A percentile compares a stretch with the other conserved stretches of the same genome.
Conservation (phyloP, 176 grass and related monocot species). For the Luzula sylvatica region DNA sequence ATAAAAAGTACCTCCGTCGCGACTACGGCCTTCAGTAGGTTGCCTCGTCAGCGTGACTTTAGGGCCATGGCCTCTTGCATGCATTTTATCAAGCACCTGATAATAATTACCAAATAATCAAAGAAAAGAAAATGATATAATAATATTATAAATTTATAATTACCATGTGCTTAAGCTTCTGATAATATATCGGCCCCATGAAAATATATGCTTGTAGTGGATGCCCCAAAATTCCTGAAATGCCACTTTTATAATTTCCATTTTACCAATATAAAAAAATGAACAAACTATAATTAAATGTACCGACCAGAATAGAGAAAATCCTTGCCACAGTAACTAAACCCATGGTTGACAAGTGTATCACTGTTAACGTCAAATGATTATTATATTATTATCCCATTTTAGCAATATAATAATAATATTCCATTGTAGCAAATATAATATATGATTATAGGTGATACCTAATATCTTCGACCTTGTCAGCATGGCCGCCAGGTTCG, state of each 20-base stretch:
- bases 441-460: constrained; percentile 6
- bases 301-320: constrained; percentile 90
- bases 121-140: constrained; percentile 10
- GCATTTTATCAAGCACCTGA: constrained; percentile 97
- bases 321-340: constrained; percentile 95
- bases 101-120: constrained; percentile 4
- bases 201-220: constrained; percentile 92
- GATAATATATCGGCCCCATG: constrained; percentile 97
- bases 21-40: constrained; percentile 93
- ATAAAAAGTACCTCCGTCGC: constrained; percentile 60
- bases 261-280: neutral
- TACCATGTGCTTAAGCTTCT: constrained; percentile 99
- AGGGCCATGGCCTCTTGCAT: constrained; percentile 81
- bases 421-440: constrained; percentile 7
- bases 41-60: constrained; percentile 70
- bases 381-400: constrained; percentile 30
- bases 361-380: no score
- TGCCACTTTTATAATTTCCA: no score
- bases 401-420: constrained; percentile 6
- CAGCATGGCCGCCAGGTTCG: constrained; percentile 77
- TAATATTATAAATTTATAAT: constrained; percentile 9
- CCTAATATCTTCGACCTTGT: constrained; percentile 92
- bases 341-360: constrained; percentile 72
- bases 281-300: no score
- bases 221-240: constrained; percentile 80